Conservation (phyloP, 1,139 yeast genomes). For the Diutina scorzettiae region DNA sequence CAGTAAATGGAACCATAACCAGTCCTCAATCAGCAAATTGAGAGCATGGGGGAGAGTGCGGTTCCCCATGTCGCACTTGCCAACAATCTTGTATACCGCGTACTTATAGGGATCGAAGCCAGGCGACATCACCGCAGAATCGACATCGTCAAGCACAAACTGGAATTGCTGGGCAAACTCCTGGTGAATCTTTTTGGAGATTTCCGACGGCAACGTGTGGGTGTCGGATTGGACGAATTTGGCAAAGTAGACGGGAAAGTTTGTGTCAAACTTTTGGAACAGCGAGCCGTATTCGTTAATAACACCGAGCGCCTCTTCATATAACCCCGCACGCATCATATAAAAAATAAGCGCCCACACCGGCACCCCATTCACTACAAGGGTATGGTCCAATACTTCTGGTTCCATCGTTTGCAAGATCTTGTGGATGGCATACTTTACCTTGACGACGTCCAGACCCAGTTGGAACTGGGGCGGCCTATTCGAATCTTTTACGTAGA, state of each 20-base stretch:
- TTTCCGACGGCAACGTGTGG: slow-evolving; percentile 1
- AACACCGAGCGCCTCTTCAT: slow-evolving; percentile 55
- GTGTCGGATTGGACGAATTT: slow-evolving; percentile 35
- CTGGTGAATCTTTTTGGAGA: slow-evolving; percentile 31
- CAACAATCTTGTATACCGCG: slow-evolving; percentile 83
- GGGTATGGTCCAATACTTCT: slow-evolving; percentile 20
- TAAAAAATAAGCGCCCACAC: slow-evolving; percentile 88
- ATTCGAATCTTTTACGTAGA: slow-evolving; percentile 50
- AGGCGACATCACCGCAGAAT: slow-evolving; percentile 25
- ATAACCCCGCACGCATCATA: slow-evolving; percentile 72
- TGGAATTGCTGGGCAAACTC: slow-evolving; percentile 80
- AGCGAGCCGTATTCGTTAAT: slow-evolving; percentile 27
- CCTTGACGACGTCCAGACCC: slow-evolving; percentile 61
- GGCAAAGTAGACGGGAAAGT: slow-evolving; percentile 70
- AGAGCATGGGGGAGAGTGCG: slow-evolving; percentile 64
- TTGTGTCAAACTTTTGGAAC: slow-evolving; percentile 73
- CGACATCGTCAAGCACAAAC: slow-evolving; percentile 33
- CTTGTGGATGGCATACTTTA: slow-evolving; percentile 53
- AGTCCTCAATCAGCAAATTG: slow-evolving; percentile 79
- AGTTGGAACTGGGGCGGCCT: slow-evolving; percentile 38
- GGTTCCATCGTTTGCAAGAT: slow-evolving; percentile 27
- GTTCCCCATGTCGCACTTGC: slow-evolving; percentile 75
- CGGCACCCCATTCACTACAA: slow-evolving; percentile 65
- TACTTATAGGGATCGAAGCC: slow-evolving; percentile 75
- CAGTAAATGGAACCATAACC: slow-evolving; percentile 91